Conservation (phyloP, 345 rosid species). For the Limnanthes douglasii region DNA sequence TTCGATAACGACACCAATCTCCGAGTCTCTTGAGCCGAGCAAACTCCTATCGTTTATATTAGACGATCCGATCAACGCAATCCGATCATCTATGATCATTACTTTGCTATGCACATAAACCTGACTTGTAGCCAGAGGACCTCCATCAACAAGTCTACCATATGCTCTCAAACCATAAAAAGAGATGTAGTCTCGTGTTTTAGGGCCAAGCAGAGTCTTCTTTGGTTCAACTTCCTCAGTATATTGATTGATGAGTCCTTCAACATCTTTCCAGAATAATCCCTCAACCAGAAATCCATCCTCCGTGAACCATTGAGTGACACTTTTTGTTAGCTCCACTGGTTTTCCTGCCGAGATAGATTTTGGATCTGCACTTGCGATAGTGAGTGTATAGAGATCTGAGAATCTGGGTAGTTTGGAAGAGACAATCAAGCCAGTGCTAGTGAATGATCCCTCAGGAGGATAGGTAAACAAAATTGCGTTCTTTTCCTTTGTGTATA, state of each 20-base stretch:
- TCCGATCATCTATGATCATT: too few species aligned
- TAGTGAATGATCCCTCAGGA: constrained; percentile 67
- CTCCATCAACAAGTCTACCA: too few species aligned
- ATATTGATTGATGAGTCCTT: constrained; percentile 36
- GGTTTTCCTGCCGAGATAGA: constrained; percentile 63
- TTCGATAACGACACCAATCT: too few species aligned
- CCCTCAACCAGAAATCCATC: constrained; percentile 78
- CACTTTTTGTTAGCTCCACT: constrained; percentile 58
- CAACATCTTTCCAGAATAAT: constrained; percentile 72
- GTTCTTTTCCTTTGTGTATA: constrained; percentile 65
- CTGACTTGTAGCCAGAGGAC: too few species aligned
- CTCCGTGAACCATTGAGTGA: constrained; percentile 62
- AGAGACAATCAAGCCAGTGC: constrained; percentile 69
- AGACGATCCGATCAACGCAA: too few species aligned
- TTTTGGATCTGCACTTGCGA: constrained; percentile 62
- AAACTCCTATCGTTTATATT: too few species aligned
- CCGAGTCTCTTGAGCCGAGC: too few species aligned
- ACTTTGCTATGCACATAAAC: too few species aligned
- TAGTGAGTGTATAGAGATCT: constrained; percentile 49
- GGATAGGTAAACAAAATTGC: constrained; percentile 76
- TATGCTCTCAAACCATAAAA: too few species aligned
- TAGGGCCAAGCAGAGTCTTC: too few species aligned
- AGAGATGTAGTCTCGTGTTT: too few species aligned
- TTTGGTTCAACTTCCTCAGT: constrained; percentile 48
- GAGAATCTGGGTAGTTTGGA: constrained; percentile 75